Conservation (phyloP, 441 rosid genomes). For the Gossypium gossypioides region DNA sequence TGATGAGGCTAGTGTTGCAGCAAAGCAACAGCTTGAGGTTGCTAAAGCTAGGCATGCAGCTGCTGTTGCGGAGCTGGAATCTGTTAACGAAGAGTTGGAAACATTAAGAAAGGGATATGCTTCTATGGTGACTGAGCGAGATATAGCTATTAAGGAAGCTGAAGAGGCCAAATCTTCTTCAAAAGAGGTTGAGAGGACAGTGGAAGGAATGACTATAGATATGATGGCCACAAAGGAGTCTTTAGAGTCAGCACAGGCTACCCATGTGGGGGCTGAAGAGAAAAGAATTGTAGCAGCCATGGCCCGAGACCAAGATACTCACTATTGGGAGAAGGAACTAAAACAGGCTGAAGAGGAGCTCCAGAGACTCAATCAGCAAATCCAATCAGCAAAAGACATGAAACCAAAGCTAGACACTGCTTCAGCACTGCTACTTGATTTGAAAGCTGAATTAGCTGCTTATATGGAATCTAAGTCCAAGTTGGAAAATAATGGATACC, state of each 20-base stretch:
- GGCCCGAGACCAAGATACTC: conserved; percentile 79
- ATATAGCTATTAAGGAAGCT: conserved; percentile 53
- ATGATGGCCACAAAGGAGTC: conserved; percentile 74
- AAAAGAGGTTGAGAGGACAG: conserved; percentile 71
- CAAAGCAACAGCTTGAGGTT: conserved; percentile 83
- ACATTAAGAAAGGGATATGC: conserved; percentile 46
- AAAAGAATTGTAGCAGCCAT: conserved; percentile 78
- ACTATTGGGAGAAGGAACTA: conserved; percentile 77
- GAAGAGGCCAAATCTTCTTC: conserved; percentile 59
- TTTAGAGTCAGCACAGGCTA: conserved; percentile 78
- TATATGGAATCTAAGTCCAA: conserved; percentile 70
- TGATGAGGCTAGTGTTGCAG: conserved; percentile 79
- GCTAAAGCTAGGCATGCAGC: conserved; percentile 67
- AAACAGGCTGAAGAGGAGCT: conserved; percentile 82
- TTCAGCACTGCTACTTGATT: conserved; percentile 56
- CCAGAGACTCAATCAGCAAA: conserved; percentile 58
- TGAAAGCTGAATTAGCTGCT: conserved; percentile 72
- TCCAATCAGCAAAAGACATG: conserved; percentile 55
- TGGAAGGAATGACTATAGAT: conserved; percentile 81
- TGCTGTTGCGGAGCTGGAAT: conserved; percentile 51
- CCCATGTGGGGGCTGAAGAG: conserved; percentile 85
- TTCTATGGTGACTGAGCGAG: conserved; percentile 46
- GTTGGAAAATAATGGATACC: conserved; percentile 33
- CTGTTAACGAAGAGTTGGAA: conserved; percentile 60
- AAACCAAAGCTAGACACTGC: conserved; percentile 65